These are phyloP conservation scores for Emmonsiellopsis sp. DNA, from an alignment of 2,329 filamentous ascomycete species.

Conservation along the genomic window DNA sequence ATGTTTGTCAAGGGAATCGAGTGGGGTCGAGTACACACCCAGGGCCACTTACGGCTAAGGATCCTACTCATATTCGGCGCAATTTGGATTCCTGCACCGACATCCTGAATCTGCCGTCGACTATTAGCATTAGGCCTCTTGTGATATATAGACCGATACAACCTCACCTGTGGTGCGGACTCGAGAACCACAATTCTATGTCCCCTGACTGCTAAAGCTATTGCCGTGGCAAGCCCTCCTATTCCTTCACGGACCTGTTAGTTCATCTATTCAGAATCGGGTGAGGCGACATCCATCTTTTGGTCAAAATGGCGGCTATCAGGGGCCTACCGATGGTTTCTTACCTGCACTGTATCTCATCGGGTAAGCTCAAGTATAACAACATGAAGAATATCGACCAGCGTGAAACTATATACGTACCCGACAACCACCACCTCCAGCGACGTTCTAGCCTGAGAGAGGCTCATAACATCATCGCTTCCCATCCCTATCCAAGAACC, in stretches of 20 bases:
- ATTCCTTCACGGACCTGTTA: slow-evolving; percentile 12
- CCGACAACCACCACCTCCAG: slow-evolving; percentile 1
- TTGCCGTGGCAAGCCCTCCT: slow-evolving; percentile 16
- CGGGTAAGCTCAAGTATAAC: background rate
- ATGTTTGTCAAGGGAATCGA: background rate
- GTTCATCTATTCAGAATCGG: background rate
- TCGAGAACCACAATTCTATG: slow-evolving; percentile 18
- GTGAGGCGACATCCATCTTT: too few relatives aligned
- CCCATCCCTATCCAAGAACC: background rate
- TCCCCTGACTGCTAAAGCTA: slow-evolving; percentile 14
- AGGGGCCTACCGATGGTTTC: background rate
- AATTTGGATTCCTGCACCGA: slow-evolving; percentile 19
- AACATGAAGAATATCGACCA: background rate
- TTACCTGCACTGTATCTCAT: background rate
- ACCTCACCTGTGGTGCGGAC: slow-evolving; percentile 6
- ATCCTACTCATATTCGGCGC: slow-evolving; percentile 11
- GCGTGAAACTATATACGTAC: background rate
- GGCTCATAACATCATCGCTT: background rate
- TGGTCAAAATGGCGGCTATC: too few relatives aligned
- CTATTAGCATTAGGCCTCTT: background rate
- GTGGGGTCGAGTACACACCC: slow-evolving; percentile 7
- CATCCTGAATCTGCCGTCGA: background rate
- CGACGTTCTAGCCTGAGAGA: background rate
- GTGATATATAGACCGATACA: background rate
- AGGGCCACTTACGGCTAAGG: slow-evolving; percentile 1